Conservation (phyloP, 208 protist species). For the Naegleria lovaniensis region DNA sequence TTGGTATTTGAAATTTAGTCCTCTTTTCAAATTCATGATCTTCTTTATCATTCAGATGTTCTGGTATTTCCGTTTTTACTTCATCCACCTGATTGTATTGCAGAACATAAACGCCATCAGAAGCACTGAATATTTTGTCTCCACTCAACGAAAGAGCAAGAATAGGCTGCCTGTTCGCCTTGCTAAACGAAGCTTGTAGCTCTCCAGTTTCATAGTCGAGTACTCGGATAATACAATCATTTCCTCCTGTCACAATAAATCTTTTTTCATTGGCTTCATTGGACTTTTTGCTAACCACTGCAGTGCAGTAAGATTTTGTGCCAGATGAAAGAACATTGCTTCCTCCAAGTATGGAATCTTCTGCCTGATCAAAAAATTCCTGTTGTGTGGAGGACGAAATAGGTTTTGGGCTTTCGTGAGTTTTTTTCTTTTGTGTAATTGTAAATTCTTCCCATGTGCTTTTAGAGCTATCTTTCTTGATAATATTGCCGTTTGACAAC, state of each 20-base stretch:
- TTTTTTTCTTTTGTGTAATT: neutral
- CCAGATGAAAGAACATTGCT: neutral
- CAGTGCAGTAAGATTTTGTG: neutral
- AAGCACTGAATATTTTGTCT: neutral
- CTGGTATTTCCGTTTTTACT: neutral
- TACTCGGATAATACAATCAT: neutral
- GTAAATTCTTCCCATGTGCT: neutral
- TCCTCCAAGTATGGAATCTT: neutral
- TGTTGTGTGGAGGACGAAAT: neutral
- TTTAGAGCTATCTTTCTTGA: neutral
- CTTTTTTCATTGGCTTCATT: neutral
- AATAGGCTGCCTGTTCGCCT: neutral
- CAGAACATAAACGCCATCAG: neutral
- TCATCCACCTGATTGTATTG: neutral
- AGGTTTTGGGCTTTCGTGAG: neutral
- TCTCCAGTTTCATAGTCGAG: neutral
- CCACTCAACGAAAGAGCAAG: neutral
- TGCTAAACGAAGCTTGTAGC: neutral
- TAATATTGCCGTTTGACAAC: neutral
- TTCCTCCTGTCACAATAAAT: neutral
- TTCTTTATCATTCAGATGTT: neutral
- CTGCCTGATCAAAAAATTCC: neutral
- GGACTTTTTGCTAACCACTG: neutral
- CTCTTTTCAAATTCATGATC: neutral
- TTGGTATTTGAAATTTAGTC: neutral